Base-by-base conservation (phyloP, 495 filamentous ascomycete genomes). In the Hypoxylon lienhwacheense region DNA sequence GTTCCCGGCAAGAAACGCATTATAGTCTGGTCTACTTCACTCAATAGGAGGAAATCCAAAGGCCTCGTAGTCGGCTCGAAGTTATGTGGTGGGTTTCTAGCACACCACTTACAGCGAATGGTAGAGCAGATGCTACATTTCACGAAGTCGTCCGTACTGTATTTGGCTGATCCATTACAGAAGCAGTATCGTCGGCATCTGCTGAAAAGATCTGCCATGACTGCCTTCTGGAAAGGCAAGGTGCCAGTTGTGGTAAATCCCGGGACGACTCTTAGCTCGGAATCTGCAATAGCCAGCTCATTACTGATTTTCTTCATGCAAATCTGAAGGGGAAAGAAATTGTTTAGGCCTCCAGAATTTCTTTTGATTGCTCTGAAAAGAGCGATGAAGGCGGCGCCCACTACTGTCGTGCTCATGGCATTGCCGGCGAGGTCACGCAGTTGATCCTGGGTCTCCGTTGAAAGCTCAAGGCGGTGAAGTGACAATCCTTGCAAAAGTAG, bases 401-500 rank as follows among this genome's bases (percentile, higher is more conserved):
- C 82, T 5, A 89, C 85, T 0, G 89, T 86, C 2, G 85, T 80
- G 2, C 79, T 80, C 90, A 95, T 95, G 0, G 90, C 90, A 63
- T 95, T 95, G 0, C 90, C 90, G 2, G 86, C 87, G 4, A 95
- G 73, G 50, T 91, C 81, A 42, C 84, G 81, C 5, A 90, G 71
- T 20, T 93, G 75, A 7, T 72, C 70, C 29, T 87, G 77, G 0
- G 74, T 81, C 58, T 93, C 85, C 25, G 74, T 74, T 1, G 81
- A 84, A 4, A 91, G 68, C 1, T 84, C 67, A 10, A 93, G 66
- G 11, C 77, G 74, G 28, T 84, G 66, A 3, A 86, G 58, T 0
- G 88, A 85, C 28, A 95, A 65, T 0, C 89, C 90, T 69, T 95
- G 90, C 16, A 95, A 70, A 5, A 71, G 64, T 11, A 93, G 72